Percentiles rank a stretch among this genome's conserved stretches.
phyloP scores from a whole-genome alignment of 164 flowering plant genomes.

The Berberis vulgaris region DNA sequence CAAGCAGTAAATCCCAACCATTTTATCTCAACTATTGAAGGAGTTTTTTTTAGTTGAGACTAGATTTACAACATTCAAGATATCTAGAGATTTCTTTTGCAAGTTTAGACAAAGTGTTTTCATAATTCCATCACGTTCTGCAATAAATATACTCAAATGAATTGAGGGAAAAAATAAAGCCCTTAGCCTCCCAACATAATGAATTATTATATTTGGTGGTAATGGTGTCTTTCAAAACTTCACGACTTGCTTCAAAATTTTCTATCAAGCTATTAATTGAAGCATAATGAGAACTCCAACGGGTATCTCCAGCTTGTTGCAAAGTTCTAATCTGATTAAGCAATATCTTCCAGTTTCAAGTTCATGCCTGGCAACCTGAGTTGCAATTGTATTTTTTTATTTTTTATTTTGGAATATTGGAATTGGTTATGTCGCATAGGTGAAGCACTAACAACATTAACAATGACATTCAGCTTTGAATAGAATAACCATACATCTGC shows the following conservation, averaged over 20 bases:
- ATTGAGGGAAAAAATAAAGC: background rate
- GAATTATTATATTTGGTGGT: background rate
- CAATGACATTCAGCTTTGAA: background rate
- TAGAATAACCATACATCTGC: background rate
- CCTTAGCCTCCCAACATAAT: background rate
- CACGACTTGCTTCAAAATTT: background rate
- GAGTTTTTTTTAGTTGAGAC: background rate
- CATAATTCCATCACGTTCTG: background rate
- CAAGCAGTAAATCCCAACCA: background rate
- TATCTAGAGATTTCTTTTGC: background rate
- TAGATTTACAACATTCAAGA: background rate
- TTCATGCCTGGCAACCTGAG: background rate
- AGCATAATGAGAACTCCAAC: conserved; percentile 3
- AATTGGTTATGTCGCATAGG: background rate
- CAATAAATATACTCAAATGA: background rate
- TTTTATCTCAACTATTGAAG: background rate
- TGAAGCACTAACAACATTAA: background rate
- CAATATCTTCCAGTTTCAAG: background rate
- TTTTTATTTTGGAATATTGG: background rate
- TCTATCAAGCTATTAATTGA: background rate
- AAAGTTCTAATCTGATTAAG: background rate
- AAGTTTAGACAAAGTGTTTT: background rate
- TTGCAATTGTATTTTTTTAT: background rate
- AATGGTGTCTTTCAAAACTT: background rate
- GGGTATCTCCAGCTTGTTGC: background rate